Conservation (phyloP, 257 asterid genomes). For the Gentiana macrophylla region DNA sequence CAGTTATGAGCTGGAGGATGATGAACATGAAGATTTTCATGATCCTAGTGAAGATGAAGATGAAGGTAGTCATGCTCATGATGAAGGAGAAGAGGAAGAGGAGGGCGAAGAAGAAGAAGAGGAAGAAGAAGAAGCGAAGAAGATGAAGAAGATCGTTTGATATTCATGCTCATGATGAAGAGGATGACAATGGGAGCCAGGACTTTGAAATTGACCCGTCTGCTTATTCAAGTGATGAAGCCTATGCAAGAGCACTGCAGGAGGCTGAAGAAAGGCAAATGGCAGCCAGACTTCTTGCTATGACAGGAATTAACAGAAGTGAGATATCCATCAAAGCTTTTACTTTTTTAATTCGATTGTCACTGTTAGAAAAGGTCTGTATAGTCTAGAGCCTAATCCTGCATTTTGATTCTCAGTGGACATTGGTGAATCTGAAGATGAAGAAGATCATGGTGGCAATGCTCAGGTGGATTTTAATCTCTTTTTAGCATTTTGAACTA, state of each 20-base stretch:
- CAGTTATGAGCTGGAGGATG: slow-evolving; percentile 40
- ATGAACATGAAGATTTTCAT: slow-evolving; percentile 48
- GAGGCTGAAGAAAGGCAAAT: slow-evolving; percentile 84
- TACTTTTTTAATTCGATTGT: slow-evolving; percentile 3
- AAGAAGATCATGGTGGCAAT: slow-evolving; percentile 48
- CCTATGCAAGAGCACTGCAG: slow-evolving; percentile 93
- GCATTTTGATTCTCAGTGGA: slow-evolving; percentile 29
- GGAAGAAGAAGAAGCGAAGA: slow-evolving; percentile 29
- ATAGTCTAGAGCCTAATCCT: slow-evolving; percentile 8
- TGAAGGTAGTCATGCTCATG: slow-evolving; percentile 29
- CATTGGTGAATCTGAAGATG: slow-evolving; percentile 40
- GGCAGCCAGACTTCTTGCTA: slow-evolving; percentile 85
- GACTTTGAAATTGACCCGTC: slow-evolving; percentile 70
- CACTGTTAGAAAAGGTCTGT: not conserved
- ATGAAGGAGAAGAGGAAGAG: slow-evolving; percentile 48
- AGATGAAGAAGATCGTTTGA: slow-evolving; percentile 46
- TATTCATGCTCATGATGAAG: slow-evolving; percentile 46
- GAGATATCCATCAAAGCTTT: slow-evolving; percentile 9
- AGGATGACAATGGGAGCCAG: slow-evolving; percentile 38
- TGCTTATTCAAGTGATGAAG: slow-evolving; percentile 83
- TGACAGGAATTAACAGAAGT: slow-evolving; percentile 73
- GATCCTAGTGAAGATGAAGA: slow-evolving; percentile 62
- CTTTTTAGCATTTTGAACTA: not conserved
- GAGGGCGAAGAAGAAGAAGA: slow-evolving; percentile 35
- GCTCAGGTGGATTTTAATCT: slow-evolving; percentile 40